Base-by-base conservation (phyloP, 345 rosid genomes). In the Arabis alpina region DNA sequence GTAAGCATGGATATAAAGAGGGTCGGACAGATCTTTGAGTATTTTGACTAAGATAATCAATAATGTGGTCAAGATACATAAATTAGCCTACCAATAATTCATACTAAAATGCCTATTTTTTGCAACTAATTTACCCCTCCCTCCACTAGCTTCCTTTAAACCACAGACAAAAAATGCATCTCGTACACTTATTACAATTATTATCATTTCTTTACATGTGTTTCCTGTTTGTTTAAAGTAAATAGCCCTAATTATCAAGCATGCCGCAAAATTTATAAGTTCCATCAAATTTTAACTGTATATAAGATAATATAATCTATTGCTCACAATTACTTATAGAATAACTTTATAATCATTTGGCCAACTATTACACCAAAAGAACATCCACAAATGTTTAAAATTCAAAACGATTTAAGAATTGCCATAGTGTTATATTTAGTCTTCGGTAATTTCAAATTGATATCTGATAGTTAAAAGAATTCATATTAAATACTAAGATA, bases 1-100 rank as follows among this genome's bases (percentile, higher is more conserved):
- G 68, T 59, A 52, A 74, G 53, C 78, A 53, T 68, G 69, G 58
- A 15, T 61, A 54, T 68, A 75, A 75, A 67, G 64, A 61, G 72
- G 68, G 36, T 27, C 36, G 50, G 30, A n/a, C 50, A 67, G n/a
- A 52, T 61, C 39, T 25, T 67, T 45, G 56, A 60, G 28, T 47
- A 44, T 67, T 53, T 74, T 74, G 63, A 67, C 68, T 60, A 60
- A 36, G 34, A 34, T 25, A 36, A 30, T 30, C 49, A 67, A 43
- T 74, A 67, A 60, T 74, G 58, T 41, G 67, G 77, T 58, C 72
- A 58, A 73, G 8, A 58, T 34, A 58, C 66, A 57, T 74, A 43
- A 63, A 66, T 66, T 74, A 32, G 32, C 72, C 24, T 43, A 51
- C 62, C 61, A 74, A 59, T 74, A 58, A 74, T 74, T 61, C 58